These are phyloP conservation scores for Globisporangium camurandrum DNA, from an alignment of 352 stramenopile species.

Conservation along the genomic window DNA sequence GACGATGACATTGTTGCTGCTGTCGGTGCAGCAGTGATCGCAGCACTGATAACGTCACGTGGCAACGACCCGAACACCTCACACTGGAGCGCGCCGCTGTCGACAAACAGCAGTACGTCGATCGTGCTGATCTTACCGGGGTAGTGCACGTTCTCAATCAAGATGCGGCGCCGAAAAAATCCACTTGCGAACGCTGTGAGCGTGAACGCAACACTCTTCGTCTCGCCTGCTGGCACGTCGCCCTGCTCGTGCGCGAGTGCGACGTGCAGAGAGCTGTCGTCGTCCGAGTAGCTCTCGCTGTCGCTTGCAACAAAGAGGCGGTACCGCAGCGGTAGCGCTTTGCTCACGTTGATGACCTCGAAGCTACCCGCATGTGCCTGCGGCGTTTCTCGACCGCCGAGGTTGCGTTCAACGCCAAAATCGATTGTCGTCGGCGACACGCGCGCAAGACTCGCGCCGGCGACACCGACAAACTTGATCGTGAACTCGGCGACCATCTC, in stretches of 20 bases:
- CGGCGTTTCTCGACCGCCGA: constrained; percentile 27
- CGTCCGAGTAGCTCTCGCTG: constrained; percentile 66
- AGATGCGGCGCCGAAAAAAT: constrained; percentile 69
- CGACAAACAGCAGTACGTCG: constrained; percentile 77
- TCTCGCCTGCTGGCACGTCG: constrained; percentile 56
- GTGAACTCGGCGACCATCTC: constrained; percentile 83
- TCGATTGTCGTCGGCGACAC: constrained; percentile 61
- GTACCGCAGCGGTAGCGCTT: constrained; percentile 66
- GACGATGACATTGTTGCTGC: not conserved
- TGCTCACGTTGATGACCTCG: constrained; percentile 78
- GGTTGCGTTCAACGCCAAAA: constrained; percentile 73
- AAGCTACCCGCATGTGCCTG: constrained; percentile 62
- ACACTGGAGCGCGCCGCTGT: constrained; percentile 55
- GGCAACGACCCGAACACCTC: constrained; percentile 15
- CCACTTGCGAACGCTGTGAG: constrained; percentile 65
- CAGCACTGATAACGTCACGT: not conserved
- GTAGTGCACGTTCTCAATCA: constrained; percentile 82
- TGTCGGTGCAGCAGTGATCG: not conserved
- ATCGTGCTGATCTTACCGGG: constrained; percentile 70
- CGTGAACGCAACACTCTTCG: constrained; percentile 42
- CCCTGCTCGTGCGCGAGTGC: constrained; percentile 65
- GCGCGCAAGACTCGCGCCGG: constrained; percentile 67
- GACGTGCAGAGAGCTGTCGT: constrained; percentile 63
- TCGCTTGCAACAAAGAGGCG: constrained; percentile 60
- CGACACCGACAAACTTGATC: constrained; percentile 82